Conservation (phyloP, 495 filamentous ascomycete genomes). For the Penicillium goetzii region DNA sequence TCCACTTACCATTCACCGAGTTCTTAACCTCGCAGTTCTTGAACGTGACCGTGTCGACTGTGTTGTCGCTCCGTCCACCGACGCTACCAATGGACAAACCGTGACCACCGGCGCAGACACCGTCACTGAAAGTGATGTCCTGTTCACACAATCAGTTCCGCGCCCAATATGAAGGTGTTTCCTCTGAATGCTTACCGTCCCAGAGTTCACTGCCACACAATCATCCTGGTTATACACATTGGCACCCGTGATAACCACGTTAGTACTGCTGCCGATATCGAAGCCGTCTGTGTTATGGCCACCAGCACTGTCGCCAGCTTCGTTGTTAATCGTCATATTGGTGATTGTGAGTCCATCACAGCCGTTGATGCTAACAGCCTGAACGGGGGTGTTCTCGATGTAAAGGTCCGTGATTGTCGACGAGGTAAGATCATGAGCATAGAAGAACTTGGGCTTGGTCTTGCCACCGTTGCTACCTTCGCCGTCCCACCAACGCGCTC, state of each 20-base stretch:
- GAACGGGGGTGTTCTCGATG: conserved; percentile 64
- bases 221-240: conserved; percentile 68
- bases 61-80: conserved; percentile 61
- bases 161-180: neutral
- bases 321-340: conserved; percentile 63
- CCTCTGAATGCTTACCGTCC: conserved; percentile 15
- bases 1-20: conserved; percentile 49
- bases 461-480: conserved; percentile 58
- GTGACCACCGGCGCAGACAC: conserved; percentile 58
- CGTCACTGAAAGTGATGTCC: conserved; percentile 53
- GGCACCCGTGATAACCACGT: conserved; percentile 59
- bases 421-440: conserved; percentile 47
- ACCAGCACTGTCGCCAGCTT: conserved; percentile 51
- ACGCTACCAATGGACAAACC: conserved; percentile 66
- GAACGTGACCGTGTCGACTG: conserved; percentile 55
- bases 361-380: conserved; percentile 60
- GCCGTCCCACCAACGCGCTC: conserved; percentile 55
- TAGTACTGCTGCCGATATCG: conserved; percentile 57
- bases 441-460: conserved; percentile 63
- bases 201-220: conserved; percentile 64
- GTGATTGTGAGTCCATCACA: conserved; percentile 52
- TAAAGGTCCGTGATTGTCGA: conserved; percentile 51
- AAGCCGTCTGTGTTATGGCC: conserved; percentile 73
- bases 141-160: conserved; percentile 13
- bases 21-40: conserved; percentile 48